Base-by-base conservation (phyloP, 2,329 filamentous ascomycete species). In the Pestalotiopsis sp. region DNA sequence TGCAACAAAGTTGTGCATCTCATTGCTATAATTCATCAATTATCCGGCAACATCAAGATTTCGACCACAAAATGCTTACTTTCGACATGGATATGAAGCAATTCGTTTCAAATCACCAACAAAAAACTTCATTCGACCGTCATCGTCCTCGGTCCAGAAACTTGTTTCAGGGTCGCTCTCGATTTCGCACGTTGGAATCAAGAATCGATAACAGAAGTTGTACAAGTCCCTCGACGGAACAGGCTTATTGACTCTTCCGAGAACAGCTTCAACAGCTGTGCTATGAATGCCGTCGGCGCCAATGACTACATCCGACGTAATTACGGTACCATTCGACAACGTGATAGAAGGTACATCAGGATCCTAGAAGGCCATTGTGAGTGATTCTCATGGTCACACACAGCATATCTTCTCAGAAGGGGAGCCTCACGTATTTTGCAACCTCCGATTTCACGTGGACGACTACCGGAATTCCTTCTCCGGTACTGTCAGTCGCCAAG, bases 301-400 rank as follows among this genome's bases (percentile, higher is more conserved):
- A 45, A 86, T 75, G 20, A 85, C 77, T 2, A 85, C 68, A 68
- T 85, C 82, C 23, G 73, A 77, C 5, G 62, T 62, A 12, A 80
- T 69, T 13, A 72, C 69, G 4, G 73, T 66, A 3, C 80, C 80
- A n/a, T 73, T 70, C 5, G 68, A 68, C 5, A 83, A 72, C 0
- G 72, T 74, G 17, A 88, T 90, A 70, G 92, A 92, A 1, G 95
- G 94, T 0, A 93, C 93, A 80, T 96, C 92, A 71, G 97, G 93
- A 71, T 91, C 90, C 7, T 80, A 52, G 4, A 58, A 36, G 31
- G 1, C 20, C 20, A 45, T 31, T 38, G 36, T 38, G 60, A 27
- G 25, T 27, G 11, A 14, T 25, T 27, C 4, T 27, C 14, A 7
- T 36, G 23, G 12, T 6, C 5, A 1, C 12, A 23, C 9, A 36